These are phyloP conservation scores for Citrus medica DNA, from an alignment of 345 rosid species.

Conservation along the genomic window DNA sequence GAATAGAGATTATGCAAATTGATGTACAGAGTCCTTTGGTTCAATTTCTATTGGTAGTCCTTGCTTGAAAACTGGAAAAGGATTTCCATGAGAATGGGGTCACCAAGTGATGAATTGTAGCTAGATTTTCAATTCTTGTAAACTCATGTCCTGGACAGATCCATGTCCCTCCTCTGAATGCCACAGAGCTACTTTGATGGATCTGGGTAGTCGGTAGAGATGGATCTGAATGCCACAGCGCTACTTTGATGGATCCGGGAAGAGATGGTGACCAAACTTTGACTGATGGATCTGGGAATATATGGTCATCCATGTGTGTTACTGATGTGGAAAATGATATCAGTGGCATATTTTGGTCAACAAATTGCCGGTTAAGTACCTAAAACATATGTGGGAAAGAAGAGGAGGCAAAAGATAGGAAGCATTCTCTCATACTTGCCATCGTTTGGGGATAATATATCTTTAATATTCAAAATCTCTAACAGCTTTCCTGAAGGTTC, in stretches of 20 bases:
- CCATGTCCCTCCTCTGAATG: constrained; percentile 25
- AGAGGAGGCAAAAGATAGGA: background rate
- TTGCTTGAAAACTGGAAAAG: background rate
- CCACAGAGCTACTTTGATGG: constrained; percentile 8
- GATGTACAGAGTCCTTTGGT: background rate
- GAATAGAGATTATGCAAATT: background rate
- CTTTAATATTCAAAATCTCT: constrained; percentile 24
- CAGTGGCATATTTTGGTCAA: background rate
- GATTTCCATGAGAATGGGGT: constrained; percentile 20
- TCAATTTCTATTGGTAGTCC: background rate
- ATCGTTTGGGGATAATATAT: constrained; percentile 32
- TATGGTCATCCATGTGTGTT: constrained; percentile 29
- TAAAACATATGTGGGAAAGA: background rate
- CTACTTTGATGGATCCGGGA: background rate
- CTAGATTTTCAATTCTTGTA: constrained; percentile 28
- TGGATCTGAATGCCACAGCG: constrained; percentile 22
- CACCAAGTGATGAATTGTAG: constrained; percentile 22
- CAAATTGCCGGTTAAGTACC: no score
- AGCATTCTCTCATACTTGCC: constrained; percentile 23
- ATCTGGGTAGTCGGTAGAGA: background rate
- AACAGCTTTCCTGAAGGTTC: constrained; percentile 18
- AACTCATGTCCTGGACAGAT: constrained; percentile 34
- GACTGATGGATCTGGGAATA: constrained; percentile 24
- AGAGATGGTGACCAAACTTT: constrained; percentile 19
- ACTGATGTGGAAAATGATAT: background rate